These are phyloP conservation scores for Tricholoma bakamatsutake DNA, from an alignment of 768 basidiomycete genomes.

Conservation along the genomic window DNA sequence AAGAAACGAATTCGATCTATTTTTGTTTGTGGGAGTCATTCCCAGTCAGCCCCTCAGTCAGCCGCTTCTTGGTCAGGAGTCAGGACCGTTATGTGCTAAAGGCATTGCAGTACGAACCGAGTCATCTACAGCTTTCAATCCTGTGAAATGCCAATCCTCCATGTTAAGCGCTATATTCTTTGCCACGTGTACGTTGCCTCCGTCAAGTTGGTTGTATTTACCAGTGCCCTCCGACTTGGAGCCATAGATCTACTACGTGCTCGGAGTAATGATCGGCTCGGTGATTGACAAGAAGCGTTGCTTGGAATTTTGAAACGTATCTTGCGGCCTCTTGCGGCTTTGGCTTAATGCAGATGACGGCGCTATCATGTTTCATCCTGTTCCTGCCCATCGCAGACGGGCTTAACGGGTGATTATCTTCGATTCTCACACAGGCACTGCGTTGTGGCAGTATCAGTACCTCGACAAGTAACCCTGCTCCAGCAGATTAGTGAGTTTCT, in stretches of 20 bases:
- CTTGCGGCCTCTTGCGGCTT: neutral
- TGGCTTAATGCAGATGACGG: neutral
- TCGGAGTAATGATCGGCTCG: neutral
- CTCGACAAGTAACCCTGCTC: neutral
- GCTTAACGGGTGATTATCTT: slow-evolving; percentile 8
- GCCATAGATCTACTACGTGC: neutral
- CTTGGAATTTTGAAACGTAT: neutral
- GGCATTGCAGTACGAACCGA: too few species aligned
- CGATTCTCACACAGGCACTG: slow-evolving; percentile 4
- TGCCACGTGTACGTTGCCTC: neutral
- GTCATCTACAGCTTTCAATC: too few species aligned
- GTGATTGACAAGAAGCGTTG: neutral
- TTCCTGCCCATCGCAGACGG: slow-evolving; percentile 11
- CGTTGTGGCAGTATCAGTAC: slow-evolving; percentile 9
- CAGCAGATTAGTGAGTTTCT: neutral
- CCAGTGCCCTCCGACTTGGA: neutral
- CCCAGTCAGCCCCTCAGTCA: too few species aligned
- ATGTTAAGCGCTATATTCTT: neutral
- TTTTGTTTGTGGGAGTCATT: too few species aligned
- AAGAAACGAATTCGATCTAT: too few species aligned
- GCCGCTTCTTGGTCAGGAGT: too few species aligned
- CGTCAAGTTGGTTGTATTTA: neutral
- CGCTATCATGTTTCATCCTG: slow-evolving; percentile 9
- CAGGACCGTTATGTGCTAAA: too few species aligned
- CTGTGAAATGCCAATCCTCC: neutral